Conservation (phyloP, 208 protist genomes). For the Trypanosoma cruzi region DNA sequence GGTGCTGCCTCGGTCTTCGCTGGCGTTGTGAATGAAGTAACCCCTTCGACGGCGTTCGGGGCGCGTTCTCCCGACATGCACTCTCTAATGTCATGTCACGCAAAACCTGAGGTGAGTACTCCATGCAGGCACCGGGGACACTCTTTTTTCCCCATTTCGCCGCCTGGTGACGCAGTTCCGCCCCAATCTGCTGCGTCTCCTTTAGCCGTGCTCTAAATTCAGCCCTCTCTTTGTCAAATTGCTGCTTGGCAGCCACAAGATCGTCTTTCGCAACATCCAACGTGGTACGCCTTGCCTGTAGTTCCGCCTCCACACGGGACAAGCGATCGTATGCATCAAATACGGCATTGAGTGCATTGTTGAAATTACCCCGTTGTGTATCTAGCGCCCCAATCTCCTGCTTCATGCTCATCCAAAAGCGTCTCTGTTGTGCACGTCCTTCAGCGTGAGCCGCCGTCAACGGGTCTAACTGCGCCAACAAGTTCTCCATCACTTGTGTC, state of each 20-base stretch:
- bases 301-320: conserved; percentile 18
- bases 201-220: conserved; percentile 11
- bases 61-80: background rate
- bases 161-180: conserved; percentile 11
- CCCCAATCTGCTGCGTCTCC: conserved; percentile 15
- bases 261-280: conserved; percentile 31
- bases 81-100: conserved; percentile 10
- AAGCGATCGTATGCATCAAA: conserved; percentile 37
- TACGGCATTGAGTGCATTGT: conserved; percentile 15
- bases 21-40: background rate
- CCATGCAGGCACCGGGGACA: background rate
- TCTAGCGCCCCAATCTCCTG: conserved; percentile 15
- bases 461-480: conserved; percentile 20
- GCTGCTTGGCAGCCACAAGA: conserved; percentile 12
- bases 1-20: background rate
- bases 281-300: conserved; percentile 27
- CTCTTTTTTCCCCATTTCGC: conserved; percentile 9
- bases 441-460: conserved; percentile 15
- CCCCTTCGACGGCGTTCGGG: background rate
- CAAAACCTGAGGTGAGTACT: background rate
- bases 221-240: conserved; percentile 20
- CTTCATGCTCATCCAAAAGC: conserved; percentile 10
- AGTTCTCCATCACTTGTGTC: conserved; percentile 20
- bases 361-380: conserved; percentile 10
- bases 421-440: conserved; percentile 2